Evolutionary conservation across 1,284 basidiomycete genomes (phyloP).

Genomic region (Erythrobasidium hasegawianum): DNA sequence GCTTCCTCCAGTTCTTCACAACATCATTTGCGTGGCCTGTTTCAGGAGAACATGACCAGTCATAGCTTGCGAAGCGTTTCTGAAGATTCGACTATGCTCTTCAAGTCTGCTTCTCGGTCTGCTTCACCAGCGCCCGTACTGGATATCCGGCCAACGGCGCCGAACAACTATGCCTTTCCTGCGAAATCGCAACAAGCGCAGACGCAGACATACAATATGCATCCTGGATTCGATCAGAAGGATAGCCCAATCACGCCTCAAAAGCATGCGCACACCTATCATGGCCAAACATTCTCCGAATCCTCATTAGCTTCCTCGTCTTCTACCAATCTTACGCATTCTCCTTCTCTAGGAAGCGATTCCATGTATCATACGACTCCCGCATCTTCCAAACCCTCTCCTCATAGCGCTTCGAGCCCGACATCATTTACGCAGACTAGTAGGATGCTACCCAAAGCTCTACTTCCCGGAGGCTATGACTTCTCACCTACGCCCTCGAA

Average conservation of each 20-base stretch:
- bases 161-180: too few relatives aligned
- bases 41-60: too few relatives aligned
- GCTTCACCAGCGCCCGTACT: too few relatives aligned
- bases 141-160: too few relatives aligned
- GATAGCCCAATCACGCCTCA: too few relatives aligned
- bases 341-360: not conserved
- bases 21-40: too few relatives aligned
- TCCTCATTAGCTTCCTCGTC: not conserved
- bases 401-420: conserved; percentile 1
- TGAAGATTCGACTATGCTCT: too few relatives aligned
- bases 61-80: too few relatives aligned
- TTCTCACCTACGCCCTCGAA: conserved; percentile 15
- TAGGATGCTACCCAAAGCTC: conserved; percentile 12
- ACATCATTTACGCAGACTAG: not conserved
- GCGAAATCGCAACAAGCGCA: too few relatives aligned
- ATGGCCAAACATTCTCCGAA: conserved; percentile 4
- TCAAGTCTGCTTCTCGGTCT: too few relatives aligned
- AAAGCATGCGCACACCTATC: not conserved
- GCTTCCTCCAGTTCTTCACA: not conserved
- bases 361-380: not conserved
- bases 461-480: conserved; percentile 30
- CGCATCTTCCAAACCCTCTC: conserved; percentile 5
- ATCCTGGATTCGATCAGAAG: too few relatives aligned
- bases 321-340: not conserved
- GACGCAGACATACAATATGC: too few relatives aligned